These are phyloP conservation scores for Rhizopus delemar DNA, from an alignment of 371 early-diverging fungal species.

Conservation along the genomic window DNA sequence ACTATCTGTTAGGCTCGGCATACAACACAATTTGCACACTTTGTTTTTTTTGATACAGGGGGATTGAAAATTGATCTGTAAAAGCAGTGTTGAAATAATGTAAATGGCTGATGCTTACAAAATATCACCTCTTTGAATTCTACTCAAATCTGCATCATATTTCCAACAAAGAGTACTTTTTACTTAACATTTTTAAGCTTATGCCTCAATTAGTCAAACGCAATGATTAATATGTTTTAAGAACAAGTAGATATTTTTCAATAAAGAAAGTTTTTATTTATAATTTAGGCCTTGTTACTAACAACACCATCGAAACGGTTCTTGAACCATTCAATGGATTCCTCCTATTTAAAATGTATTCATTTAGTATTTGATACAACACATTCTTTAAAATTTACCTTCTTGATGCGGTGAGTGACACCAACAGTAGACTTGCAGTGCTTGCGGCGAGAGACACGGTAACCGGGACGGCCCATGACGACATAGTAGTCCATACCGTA, in stretches of 20 bases:
- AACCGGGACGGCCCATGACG: conserved; percentile 98
- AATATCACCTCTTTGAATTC: no score
- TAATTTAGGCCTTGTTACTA: conserved; percentile 62
- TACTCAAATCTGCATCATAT: no score
- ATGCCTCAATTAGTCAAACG: no score
- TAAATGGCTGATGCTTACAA: no score
- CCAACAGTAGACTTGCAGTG: conserved; percentile 88
- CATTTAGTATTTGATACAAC: no score
- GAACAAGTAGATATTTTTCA: no score
- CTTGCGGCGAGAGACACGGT: conserved; percentile 97
- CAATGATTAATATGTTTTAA: no score
- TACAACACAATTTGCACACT: background rate
- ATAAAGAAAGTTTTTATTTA: no score
- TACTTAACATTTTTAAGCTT: no score
- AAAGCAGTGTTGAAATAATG: no score
- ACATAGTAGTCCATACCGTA: conserved; percentile 99
- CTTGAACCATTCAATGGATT: conserved; percentile 88
- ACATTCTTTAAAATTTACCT: conserved; percentile 30
- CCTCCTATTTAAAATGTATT: conserved; percentile 42
- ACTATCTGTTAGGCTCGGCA: background rate
- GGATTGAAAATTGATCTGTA: no score
- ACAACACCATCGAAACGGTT: conserved; percentile 88
- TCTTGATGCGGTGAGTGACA: conserved; percentile 90
- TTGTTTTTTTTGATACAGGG: background rate
- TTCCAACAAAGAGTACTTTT: no score